A percentile compares a stretch with the other conserved stretches of the same genome.
Conservation (phyloP, 2,329 filamentous ascomycete species). For the Apiospora aurea region DNA sequence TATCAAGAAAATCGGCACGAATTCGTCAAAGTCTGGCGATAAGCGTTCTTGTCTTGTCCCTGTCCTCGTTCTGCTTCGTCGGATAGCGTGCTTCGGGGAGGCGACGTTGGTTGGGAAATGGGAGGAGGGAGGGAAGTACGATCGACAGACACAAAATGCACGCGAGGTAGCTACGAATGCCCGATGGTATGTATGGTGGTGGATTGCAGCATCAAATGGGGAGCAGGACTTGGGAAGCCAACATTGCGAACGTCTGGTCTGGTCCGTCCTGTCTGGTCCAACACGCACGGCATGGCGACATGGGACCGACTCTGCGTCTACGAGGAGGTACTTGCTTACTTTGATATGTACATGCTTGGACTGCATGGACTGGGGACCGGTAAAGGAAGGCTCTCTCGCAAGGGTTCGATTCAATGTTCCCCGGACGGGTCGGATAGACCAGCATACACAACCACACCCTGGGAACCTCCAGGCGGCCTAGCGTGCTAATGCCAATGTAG, state of each 20-base stretch:
- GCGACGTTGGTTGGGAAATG: conserved; percentile 15
- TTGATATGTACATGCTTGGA: background rate
- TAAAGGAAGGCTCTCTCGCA: conserved; percentile 5
- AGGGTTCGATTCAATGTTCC: conserved; percentile 20
- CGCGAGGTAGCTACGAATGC: conserved; percentile 2
- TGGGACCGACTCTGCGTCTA: conserved; percentile 6
- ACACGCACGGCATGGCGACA: conserved; percentile 17
- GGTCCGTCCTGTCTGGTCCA: background rate
- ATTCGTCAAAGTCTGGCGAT: background rate
- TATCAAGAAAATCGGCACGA: conserved; percentile 13
- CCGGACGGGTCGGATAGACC: conserved; percentile 21
- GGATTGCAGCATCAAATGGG: background rate
- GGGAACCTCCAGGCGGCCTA: conserved; percentile 14
- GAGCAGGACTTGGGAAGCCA: conserved; percentile 3
- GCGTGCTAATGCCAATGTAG: background rate
- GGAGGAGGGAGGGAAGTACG: conserved; percentile 8
- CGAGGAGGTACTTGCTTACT: background rate
- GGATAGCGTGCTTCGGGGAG: background rate
- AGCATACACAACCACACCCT: conserved; percentile 7
- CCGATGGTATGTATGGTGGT: background rate
- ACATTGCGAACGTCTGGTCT: conserved; percentile 2
- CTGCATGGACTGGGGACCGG: background rate
- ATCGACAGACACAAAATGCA: conserved; percentile 7
- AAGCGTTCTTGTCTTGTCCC: background rate
- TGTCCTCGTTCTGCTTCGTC: background rate